Evolutionary conservation across 169 alveolate species (phyloP), one percentile per base, ranked within the genome.

Genomic region (Miamiensis avidus): DNA sequence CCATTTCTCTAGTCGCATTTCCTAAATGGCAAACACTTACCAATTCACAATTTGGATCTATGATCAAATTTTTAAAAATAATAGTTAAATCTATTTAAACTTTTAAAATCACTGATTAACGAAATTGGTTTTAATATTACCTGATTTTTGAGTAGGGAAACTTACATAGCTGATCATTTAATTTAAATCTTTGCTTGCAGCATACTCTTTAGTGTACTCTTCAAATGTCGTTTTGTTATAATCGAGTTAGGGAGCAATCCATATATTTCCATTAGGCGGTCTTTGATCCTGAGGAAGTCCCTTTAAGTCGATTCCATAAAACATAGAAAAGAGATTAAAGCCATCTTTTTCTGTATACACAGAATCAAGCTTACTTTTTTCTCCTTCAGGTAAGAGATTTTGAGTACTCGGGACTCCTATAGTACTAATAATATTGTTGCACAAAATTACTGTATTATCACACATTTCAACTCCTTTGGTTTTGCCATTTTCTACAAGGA

Each of bases 211-310:
- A 20, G 20, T 32, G n/a, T 77, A 33, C n/a, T 77, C 16, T 30
- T 69, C 64, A 25, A 26, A 31, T 30, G 33, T 29, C 20, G 28
- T 20, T 33, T 33, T 25, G 28, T 30, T 31, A 77, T 77, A 77
- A 77, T 77, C 82, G 11, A 31, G 1, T 33, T 69, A 64, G 33
- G 82, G 82, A 27, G 28, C 31, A 27, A 33, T 33, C 82, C 82
- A 77, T 27, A 33, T 33, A 77, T 77, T 77, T 31, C 72, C 82
- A 25, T 33, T 31, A 0, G 72, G 65, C 1, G 64, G 30, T 28
- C 33, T 77, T 0, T 33, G 27, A n/a, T n/a, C n/a, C n/a, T n/a
- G n/a, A n/a, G n/a, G n/a, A 33, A 33, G 31, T 77, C 74, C 82
- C 64, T 77, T 33, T 49, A 20, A 49, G 4, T 49, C 20, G 11